Conservation (phyloP, 202 grass and related monocot genomes). For the Tripidium arundinaceum region DNA sequence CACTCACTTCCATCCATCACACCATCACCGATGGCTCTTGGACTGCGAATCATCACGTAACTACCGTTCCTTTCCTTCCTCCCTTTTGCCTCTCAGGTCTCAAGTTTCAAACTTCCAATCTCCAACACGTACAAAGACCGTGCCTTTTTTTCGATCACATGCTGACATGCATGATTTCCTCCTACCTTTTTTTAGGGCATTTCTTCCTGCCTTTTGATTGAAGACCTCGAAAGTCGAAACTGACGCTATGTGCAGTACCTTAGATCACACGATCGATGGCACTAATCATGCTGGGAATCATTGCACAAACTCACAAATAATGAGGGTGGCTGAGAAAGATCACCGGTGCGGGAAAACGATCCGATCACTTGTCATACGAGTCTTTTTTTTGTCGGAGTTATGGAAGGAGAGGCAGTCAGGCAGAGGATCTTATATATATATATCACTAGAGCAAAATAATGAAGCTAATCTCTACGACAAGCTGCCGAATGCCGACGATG, state of each 20-base stretch:
- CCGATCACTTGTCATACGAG: neutral
- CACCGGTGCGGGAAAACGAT: neutral
- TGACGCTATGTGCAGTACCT: neutral
- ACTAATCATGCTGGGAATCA: neutral
- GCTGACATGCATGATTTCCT: neutral
- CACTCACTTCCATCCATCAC: neutral
- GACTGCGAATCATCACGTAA: neutral
- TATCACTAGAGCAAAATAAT: no score
- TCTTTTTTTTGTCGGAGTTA: no score
- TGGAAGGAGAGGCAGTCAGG: no score
- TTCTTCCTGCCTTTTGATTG: neutral
- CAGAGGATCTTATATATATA: no score
- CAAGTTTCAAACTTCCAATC: neutral
- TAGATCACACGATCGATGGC: neutral
- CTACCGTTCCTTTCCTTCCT: neutral
- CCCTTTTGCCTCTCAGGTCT: neutral
- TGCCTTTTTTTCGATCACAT: neutral
- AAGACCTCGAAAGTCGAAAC: neutral
- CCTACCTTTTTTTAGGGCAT: neutral
- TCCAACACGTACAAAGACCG: neutral
- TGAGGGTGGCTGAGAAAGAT: neutral
- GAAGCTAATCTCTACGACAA: no score
- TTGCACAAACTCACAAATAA: neutral
- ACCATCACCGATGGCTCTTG: neutral
- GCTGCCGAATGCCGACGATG: neutral